Evolutionary conservation across 352 stramenopile species (phyloP).

Genomic region (Elongisporangium undulatum): DNA sequence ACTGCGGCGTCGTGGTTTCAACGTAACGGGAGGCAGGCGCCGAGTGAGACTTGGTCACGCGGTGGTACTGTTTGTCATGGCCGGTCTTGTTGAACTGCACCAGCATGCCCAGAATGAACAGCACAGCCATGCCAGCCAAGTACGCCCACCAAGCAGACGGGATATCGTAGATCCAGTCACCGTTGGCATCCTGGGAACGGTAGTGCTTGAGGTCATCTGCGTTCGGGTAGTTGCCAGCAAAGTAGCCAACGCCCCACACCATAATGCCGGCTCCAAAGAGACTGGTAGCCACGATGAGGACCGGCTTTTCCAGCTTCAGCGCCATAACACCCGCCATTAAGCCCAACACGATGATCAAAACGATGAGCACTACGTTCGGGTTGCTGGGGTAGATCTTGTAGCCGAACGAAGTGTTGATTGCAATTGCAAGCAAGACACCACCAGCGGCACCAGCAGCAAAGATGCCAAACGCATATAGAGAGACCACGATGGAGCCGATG

Average conservation of each 20-base stretch:
- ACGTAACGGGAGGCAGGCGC: conserved; percentile 10
- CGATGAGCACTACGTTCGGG: conserved; percentile 38
- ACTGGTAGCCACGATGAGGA: conserved; percentile 49
- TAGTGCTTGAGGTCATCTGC: conserved; percentile 47
- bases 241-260: conserved; percentile 63
- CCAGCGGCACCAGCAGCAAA: conserved; percentile 47
- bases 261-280: conserved; percentile 39
- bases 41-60: conserved; percentile 2
- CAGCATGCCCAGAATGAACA: conserved; percentile 43
- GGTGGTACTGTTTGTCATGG: conserved; percentile 21
- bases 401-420: conserved; percentile 51
- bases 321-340: conserved; percentile 31
- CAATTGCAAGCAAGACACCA: conserved; percentile 46
- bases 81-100: conserved; percentile 62
- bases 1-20: conserved; percentile 17
- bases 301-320: conserved; percentile 48
- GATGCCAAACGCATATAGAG: conserved; percentile 46
- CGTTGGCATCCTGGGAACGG: conserved; percentile 23
- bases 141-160: conserved; percentile 60
- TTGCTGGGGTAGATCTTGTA: conserved; percentile 54
- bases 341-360: conserved; percentile 36
- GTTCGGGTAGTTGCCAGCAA: conserved; percentile 49
- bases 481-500: conserved; percentile 37
- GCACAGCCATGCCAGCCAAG: conserved; percentile 40
- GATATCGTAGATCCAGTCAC: conserved; percentile 47